Evolutionary conservation across 768 basidiomycete species (phyloP).

Genomic region (Amanita pseudoporphyria): DNA sequence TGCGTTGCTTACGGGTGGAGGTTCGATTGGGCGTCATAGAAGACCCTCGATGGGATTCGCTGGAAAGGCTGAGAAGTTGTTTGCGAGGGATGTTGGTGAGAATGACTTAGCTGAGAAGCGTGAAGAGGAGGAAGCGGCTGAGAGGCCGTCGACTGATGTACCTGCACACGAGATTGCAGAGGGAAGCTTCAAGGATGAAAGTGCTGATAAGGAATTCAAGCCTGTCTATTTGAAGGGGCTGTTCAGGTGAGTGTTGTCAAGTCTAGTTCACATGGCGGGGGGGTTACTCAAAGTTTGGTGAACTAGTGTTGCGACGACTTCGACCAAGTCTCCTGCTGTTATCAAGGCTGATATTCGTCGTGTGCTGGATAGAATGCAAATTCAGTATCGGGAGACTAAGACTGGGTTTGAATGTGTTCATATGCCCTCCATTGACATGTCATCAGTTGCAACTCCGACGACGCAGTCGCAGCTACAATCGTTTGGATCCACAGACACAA

Average conservation of each 20-base stretch:
- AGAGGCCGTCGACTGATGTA: constrained; percentile 23
- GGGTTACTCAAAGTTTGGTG: constrained; percentile 5
- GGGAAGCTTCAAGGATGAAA: constrained; percentile 27
- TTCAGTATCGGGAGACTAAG: constrained; percentile 87
- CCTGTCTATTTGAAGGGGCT: constrained; percentile 93
- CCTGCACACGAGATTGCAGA: constrained; percentile 27
- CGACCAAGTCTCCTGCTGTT: constrained; percentile 72
- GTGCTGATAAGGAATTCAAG: constrained; percentile 74
- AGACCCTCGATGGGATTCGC: constrained; percentile 64
- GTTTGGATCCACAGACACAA: constrained; percentile 40
- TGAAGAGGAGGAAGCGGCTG: constrained; percentile 27
- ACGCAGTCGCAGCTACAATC: constrained; percentile 31
- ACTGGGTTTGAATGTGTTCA: constrained; percentile 96
- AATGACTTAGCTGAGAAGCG: constrained; percentile 36
- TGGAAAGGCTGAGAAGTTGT: constrained; percentile 33
- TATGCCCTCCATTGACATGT: constrained; percentile 85
- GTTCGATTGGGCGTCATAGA: constrained; percentile 58
- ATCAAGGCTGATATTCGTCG: constrained; percentile 80
- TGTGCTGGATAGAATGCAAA: constrained; percentile 90
- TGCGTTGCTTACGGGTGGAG: constrained; percentile 36
- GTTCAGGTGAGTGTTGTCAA: constrained; percentile 57
- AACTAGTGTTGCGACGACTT: constrained; percentile 87
- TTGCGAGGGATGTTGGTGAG: constrained; percentile 39
- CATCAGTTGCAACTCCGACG: constrained; percentile 45
- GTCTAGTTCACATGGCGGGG: neutral